Evolutionary conservation across 225 moss, liverwort and hornwort genomes (phyloP), one percentile per base, ranked within the genome.

Genomic region (Pseudoscleropodium purum): DNA sequence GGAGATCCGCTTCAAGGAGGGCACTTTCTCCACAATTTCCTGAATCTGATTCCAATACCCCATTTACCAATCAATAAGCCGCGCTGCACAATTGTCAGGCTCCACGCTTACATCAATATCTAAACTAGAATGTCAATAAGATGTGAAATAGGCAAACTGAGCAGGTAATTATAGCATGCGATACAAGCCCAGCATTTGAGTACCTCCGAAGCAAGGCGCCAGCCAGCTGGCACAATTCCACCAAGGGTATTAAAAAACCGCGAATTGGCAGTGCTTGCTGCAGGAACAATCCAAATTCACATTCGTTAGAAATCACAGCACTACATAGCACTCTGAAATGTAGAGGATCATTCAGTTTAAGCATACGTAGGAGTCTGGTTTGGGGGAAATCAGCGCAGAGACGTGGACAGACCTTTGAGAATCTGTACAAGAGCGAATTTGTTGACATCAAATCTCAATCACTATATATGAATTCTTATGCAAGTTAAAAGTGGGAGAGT

Each of bases 211-310:
- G 99, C 97, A 70, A 99, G 97, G 87, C 97, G 96, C 76, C 92
- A 94, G 68, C 97, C 95, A 82, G 96, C 96, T 74, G 91, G 85
- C 89, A 95, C 97, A 67, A 99, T 91, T 60, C 99, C 99, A 91
- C 89, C 93, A 79, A 97, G 95, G 49, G 99, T 99, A 78, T 95
- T 95, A 41, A 97, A 80, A 85, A 91, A 95, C 65, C 99, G 96
- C 95, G 97, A 93, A 89, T 99, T 99, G 19, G 95, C 97, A 76
- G 93, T 86, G 88, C 97, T 99, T 84, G 99, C 99, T 99, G 96
- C 97, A 92, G 72, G 70, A 90, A 60, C 74, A 76, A 43, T 85
- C 77, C 79, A 47, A 88, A 56, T 67, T 26, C 47, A 59, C 34
- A 62, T 79, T 41, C 29, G 75, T 66, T 57, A 77, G 63, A 87